A percentile compares a stretch with the other conserved stretches of the same genome.
phyloP scores from a whole-genome alignment of 2,329 filamentous ascomycete species.

The Orbilia brochopaga region DNA sequence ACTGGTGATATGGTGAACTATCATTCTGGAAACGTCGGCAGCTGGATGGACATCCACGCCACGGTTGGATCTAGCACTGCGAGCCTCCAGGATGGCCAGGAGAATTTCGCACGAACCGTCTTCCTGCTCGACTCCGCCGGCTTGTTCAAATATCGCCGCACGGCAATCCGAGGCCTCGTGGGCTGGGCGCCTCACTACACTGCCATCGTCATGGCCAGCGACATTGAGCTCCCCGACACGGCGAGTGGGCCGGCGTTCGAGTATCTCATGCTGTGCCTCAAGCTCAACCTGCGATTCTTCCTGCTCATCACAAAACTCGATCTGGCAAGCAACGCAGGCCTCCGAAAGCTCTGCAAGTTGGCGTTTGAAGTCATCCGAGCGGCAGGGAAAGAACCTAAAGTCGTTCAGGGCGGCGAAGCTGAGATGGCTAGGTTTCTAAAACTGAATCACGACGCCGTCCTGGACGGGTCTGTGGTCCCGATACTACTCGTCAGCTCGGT shows the following conservation, averaged over 20 bases:
- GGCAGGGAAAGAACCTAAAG: slow-evolving; percentile 70
- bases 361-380: slow-evolving; percentile 79
- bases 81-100: slow-evolving; percentile 35
- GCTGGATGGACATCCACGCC: slow-evolving; percentile 93
- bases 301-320: slow-evolving; percentile 92
- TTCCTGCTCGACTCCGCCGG: slow-evolving; percentile 93
- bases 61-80: slow-evolving; percentile 62
- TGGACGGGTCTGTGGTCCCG: slow-evolving; percentile 66
- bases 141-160: slow-evolving; percentile 85
- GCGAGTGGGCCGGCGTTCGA: slow-evolving; percentile 60
- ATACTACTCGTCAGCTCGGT: slow-evolving; percentile 88
- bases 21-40: slow-evolving; percentile 81
- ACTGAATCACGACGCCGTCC: slow-evolving; percentile 52
- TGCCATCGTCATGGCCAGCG: slow-evolving; percentile 82
- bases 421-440: slow-evolving; percentile 53
- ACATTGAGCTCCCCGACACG: slow-evolving; percentile 73
- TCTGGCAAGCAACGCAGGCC: slow-evolving; percentile 73
- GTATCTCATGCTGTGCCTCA: slow-evolving; percentile 81
- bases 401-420: slow-evolving; percentile 57
- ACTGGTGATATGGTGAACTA: slow-evolving; percentile 74
- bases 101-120: slow-evolving; percentile 72
- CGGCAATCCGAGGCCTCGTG: slow-evolving; percentile 84
- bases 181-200: slow-evolving; percentile 97
- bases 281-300: slow-evolving; percentile 76
- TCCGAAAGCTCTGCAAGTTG: slow-evolving; percentile 74